Conservation (phyloP, 2,329 filamentous ascomycete genomes). For the Fusarium sp. region DNA sequence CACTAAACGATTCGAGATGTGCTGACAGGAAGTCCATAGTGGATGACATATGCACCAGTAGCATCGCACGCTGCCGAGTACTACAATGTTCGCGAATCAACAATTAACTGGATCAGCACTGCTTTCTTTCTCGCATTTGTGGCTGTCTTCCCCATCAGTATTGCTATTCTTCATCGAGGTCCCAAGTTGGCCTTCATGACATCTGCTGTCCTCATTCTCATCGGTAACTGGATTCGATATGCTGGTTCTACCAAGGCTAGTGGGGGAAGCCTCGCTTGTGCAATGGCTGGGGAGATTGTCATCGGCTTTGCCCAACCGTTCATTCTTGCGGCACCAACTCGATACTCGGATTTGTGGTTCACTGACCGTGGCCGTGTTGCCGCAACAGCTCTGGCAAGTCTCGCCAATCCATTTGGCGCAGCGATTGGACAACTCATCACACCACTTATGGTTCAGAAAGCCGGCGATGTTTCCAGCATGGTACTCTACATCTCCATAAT, state of each 20-base stretch:
- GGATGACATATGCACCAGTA: conserved; percentile 91
- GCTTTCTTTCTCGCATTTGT: conserved; percentile 89
- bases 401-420: conserved; percentile 91
- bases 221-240: conserved; percentile 93
- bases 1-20: conserved; percentile 4
- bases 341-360: conserved; percentile 96
- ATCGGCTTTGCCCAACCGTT: conserved; percentile 93
- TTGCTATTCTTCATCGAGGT: conserved; percentile 83
- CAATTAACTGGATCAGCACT: conserved; percentile 93
- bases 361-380: conserved; percentile 83
- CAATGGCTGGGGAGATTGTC: conserved; percentile 92
- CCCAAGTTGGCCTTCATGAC: conserved; percentile 81
- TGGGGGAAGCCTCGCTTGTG: conserved; percentile 75
- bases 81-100: conserved; percentile 78
- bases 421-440: conserved; percentile 89
- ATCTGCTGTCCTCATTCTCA: conserved; percentile 77
- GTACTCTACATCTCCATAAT: conserved; percentile 88
- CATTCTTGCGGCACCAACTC: conserved; percentile 86
- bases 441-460: conserved; percentile 75
- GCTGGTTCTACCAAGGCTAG: conserved; percentile 68
- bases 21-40: conserved; percentile 58
- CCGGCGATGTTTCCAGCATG: conserved; percentile 78
- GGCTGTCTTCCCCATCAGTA: conserved; percentile 74
- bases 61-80: conserved; percentile 78
- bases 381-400: conserved; percentile 84